Evolutionary conservation across 208 protist genomes (phyloP), one percentile per base, ranked within the genome.

Genomic region (Angomonas desouzai): DNA sequence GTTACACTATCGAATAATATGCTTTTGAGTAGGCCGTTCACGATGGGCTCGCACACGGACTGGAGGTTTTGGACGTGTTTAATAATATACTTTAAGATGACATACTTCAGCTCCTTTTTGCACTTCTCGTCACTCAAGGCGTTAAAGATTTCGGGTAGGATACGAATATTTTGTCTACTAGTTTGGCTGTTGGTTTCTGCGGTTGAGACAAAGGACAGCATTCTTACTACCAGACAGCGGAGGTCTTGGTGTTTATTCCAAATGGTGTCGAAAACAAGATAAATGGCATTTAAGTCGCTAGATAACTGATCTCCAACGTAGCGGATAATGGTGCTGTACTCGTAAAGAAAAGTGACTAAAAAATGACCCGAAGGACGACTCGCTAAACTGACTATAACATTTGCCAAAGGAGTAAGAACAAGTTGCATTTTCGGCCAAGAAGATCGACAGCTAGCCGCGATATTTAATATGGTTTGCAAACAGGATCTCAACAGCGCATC

Each of bases 31-130:
- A 94, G 70, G 53, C 80, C 85, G 34, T 70, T 66, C 16, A 94
- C 76, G 23, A 83, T 77, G 28, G 65, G 66, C 49, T 88, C 77
- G 49, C 66, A 74, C 63, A 66, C 89, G 30, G 74, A 65, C 63
- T 92, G 85, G 33, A 94, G 71, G 13, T 64, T 67, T 33, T 77
- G 64, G 27, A 77, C 79, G 64, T 91, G 85, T 30, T 68, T 75
- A 38, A 94, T 55, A 56, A 91, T 85, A 57, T 86, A 91, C 55
- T 90, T 81, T 3, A 94, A 57, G 11, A 94, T 79, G 6, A 85
- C 68, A 73, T 89, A 89, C 62, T 83, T 83, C 22, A 92, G 68
- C 47, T 79, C 79, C 43, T 77, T 65, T 67, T 85, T 84, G 20
- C 6, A 51, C 18, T 4, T 13, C 6, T 13, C 9, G 20, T 51